Percentiles rank a stretch among this genome's conserved stretches.
Conservation (phyloP, 805 yeast species). For the Kuraishia piskuri region DNA sequence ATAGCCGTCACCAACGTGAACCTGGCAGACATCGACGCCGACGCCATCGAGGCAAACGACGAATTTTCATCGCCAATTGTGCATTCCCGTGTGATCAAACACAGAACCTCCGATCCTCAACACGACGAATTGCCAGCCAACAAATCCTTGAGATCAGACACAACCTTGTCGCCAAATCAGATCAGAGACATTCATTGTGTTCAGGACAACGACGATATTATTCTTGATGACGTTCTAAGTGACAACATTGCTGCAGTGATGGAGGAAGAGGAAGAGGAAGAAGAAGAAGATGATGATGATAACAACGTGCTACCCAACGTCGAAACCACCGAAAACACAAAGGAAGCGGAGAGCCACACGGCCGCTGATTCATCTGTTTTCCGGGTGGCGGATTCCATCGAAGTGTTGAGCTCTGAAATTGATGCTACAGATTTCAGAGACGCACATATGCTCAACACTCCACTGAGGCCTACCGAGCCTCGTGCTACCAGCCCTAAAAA, state of each 20-base stretch:
- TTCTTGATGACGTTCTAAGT: neutral
- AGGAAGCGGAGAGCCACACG: neutral
- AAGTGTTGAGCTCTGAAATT: neutral
- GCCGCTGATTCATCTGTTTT: neutral
- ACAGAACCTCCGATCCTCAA: neutral
- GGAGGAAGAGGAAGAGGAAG: neutral
- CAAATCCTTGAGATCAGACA: neutral
- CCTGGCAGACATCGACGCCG: neutral
- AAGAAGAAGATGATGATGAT: neutral
- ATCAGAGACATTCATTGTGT: neutral
- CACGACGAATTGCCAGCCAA: neutral
- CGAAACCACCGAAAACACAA: too few relatives aligned
- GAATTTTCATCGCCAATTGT: neutral
- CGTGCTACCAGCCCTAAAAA: constrained; percentile 20
- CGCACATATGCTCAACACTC: constrained; percentile 7
- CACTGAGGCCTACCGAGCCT: constrained; percentile 22
- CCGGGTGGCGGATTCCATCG: neutral
- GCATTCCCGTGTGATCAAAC: neutral
- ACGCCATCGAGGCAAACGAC: neutral
- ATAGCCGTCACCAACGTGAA: neutral
- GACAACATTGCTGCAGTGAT: neutral
- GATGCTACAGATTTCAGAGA: neutral
- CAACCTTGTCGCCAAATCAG: neutral
- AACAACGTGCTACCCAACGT: too few relatives aligned
- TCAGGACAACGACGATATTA: neutral